A percentile compares a stretch with the other conserved stretches of the same genome.
These are phyloP conservation scores for Ganoderma sinense DNA, from an alignment of 1,284 basidiomycete genomes.

Conservation along the genomic window DNA sequence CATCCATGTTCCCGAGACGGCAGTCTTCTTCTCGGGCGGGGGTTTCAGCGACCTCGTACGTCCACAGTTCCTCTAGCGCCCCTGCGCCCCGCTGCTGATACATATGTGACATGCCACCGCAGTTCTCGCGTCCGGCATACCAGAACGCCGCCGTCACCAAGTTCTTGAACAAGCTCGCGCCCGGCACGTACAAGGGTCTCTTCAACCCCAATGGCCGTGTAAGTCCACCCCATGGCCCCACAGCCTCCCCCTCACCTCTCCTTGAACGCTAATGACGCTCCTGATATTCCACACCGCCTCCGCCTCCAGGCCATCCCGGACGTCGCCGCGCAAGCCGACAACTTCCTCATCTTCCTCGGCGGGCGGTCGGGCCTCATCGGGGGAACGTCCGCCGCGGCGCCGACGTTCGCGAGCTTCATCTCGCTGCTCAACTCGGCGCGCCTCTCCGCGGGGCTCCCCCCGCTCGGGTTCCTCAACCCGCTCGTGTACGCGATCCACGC, in stretches of 20 bases:
- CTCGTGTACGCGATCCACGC: constrained; percentile 45
- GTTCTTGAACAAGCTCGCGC: constrained; percentile 54
- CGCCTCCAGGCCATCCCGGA: constrained; percentile 46
- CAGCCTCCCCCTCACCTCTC: neutral
- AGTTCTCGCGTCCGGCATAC: constrained; percentile 65
- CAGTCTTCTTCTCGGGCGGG: constrained; percentile 66
- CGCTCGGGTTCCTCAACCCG: constrained; percentile 59
- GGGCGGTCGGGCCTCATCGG: constrained; percentile 43
- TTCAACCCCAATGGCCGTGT: constrained; percentile 58
- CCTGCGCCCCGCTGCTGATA: neutral
- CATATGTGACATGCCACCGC: constrained; percentile 1
- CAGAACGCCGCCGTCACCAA: constrained; percentile 52
- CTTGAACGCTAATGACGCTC: neutral
- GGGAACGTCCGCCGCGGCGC: constrained; percentile 63
- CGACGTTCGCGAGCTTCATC: constrained; percentile 58
- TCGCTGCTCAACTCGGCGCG: constrained; percentile 64
- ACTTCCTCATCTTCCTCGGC: constrained; percentile 39
- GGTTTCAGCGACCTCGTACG: constrained; percentile 70
- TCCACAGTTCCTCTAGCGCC: constrained; percentile 1
- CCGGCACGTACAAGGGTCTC: constrained; percentile 60
- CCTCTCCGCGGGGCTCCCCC: constrained; percentile 47
- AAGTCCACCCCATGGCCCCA: neutral
- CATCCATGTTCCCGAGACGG: constrained; percentile 61
- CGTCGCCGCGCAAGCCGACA: constrained; percentile 48
- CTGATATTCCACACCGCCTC: neutral